phyloP scores from a whole-genome alignment of 2,329 filamentous ascomycete species.

The Cladosporium sp. region DNA sequence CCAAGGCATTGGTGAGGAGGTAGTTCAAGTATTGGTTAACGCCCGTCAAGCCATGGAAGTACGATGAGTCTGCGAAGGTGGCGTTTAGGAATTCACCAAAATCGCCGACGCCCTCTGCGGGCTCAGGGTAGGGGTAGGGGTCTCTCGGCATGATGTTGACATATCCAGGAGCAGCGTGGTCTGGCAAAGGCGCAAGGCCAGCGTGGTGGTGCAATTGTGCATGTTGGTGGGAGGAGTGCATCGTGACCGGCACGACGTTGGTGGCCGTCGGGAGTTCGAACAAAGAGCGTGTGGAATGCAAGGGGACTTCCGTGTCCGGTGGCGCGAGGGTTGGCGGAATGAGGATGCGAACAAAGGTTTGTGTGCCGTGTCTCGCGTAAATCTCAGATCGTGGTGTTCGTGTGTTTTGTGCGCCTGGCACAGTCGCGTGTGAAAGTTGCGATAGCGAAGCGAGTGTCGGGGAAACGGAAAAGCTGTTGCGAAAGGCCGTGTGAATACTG shows the following conservation, averaged over 20 bases:
- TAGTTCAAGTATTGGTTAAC: conserved; percentile 51
- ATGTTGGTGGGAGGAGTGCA: conserved; percentile 4
- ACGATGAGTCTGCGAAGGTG: neutral
- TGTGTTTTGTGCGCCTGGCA: conserved; percentile 14
- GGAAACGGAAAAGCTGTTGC: neutral
- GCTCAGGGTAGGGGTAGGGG: neutral
- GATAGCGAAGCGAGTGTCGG: neutral
- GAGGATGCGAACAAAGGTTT: conserved; percentile 5
- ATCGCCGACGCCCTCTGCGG: conserved; percentile 22
- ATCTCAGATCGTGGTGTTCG: conserved; percentile 1
- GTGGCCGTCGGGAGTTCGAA: neutral
- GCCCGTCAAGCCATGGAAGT: conserved; percentile 47
- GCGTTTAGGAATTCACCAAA: conserved; percentile 18
- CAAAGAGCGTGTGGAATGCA: conserved; percentile 17
- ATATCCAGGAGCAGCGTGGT: neutral
- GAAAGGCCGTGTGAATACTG: neutral
- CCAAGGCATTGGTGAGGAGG: conserved; percentile 47
- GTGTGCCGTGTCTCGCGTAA: neutral
- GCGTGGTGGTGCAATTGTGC: conserved; percentile 13
- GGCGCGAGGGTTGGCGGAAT: conserved; percentile 3
- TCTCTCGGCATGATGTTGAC: conserved; percentile 14
- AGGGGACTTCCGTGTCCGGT: conserved; percentile 12
- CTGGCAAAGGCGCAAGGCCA: conserved; percentile 9
- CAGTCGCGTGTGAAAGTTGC: neutral
- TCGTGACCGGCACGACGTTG: conserved; percentile 16